A percentile compares a stretch with the other conserved stretches of the same genome.
Evolutionary conservation across 306 rosid species (phyloP).

Genomic region (Acacia confusa): DNA sequence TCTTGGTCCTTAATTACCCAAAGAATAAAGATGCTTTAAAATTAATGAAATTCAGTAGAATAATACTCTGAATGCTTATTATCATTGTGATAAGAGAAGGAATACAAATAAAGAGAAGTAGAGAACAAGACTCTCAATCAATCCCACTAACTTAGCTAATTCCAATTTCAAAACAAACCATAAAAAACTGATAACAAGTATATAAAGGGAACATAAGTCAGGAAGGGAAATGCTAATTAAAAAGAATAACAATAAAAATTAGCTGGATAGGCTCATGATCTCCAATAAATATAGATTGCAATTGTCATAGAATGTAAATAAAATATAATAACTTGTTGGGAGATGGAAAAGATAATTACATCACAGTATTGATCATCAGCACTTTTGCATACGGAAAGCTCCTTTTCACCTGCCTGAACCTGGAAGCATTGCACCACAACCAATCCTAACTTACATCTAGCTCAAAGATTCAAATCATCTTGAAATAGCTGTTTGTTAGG

Average conservation of each 20-base stretch:
- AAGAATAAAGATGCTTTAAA: constrained; percentile 20
- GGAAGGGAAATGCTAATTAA: background rate
- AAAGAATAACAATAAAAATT: background rate
- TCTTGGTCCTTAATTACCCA: constrained; percentile 47
- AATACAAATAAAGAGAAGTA: background rate
- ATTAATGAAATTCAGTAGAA: background rate
- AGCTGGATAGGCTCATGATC: background rate
- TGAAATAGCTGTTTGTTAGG: background rate
- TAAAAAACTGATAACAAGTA: background rate
- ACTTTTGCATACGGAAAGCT: constrained; percentile 25
- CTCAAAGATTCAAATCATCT: constrained; percentile 25
- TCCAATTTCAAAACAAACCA: background rate
- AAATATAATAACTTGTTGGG: background rate
- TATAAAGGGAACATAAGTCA: background rate
- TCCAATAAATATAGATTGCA: background rate
- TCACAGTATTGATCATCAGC: constrained; percentile 39
- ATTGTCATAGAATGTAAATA: constrained; percentile 1
- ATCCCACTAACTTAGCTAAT: background rate
- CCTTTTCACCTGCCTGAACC: constrained; percentile 46
- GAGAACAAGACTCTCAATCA: background rate
- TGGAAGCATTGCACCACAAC: constrained; percentile 41
- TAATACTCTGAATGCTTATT: background rate
- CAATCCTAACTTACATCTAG: constrained; percentile 32
- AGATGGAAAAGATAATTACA: constrained; percentile 31
- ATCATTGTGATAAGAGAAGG: background rate